phyloP scores from a whole-genome alignment of 2,329 filamentous ascomycete species.

The Trichoderma guizhouense region DNA sequence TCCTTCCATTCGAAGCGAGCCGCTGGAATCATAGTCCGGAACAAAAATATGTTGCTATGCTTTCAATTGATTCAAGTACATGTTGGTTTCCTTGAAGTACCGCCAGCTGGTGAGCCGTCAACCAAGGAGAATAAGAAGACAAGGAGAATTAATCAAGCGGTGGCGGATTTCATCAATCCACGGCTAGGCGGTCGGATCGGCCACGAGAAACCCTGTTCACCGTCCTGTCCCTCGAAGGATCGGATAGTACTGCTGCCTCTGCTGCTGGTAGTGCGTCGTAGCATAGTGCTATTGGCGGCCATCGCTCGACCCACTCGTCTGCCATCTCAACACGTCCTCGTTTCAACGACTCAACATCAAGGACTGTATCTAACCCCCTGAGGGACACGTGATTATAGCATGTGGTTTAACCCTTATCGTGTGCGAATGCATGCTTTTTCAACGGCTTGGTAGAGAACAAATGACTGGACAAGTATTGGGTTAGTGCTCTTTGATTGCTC shows the following conservation, averaged over 20 bases:
- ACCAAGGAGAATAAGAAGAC: neutral
- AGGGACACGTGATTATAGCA: neutral
- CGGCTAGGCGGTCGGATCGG: neutral
- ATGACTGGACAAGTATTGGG: neutral
- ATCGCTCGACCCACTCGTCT: neutral
- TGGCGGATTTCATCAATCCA: constrained; percentile 12
- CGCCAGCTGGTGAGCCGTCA: constrained; percentile 12
- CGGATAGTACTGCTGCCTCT: neutral
- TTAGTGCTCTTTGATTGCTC: neutral
- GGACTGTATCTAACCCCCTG: neutral
- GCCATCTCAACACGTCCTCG: neutral
- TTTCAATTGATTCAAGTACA: neutral
- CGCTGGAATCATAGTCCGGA: neutral
- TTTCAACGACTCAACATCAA: neutral
- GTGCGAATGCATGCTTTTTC: neutral
- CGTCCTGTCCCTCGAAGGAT: constrained; percentile 2
- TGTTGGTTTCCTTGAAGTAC: neutral
- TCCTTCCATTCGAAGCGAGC: neutral
- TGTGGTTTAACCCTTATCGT: neutral
- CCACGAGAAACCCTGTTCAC: neutral
- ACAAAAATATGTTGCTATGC: neutral
- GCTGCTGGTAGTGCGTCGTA: neutral
- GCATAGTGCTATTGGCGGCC: neutral
- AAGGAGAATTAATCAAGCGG: neutral
- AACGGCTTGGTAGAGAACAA: neutral